phyloP scores from a whole-genome alignment of 2,329 filamentous ascomycete species.

The Aspergillaceae sp. region DNA sequence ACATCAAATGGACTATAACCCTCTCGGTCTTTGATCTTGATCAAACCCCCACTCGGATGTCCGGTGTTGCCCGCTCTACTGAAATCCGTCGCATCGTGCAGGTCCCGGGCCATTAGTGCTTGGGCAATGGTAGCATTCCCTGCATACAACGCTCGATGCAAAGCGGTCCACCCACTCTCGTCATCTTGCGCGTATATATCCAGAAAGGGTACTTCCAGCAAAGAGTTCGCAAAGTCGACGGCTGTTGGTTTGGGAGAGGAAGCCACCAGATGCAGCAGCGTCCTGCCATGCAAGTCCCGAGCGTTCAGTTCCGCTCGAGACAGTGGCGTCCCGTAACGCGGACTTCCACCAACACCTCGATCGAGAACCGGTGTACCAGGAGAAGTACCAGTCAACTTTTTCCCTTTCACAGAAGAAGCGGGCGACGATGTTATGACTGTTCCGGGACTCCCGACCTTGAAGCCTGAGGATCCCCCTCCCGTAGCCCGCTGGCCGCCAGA shows the following conservation, averaged over 20 bases:
- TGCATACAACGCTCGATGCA: constrained; percentile 83
- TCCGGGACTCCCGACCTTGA: constrained; percentile 24
- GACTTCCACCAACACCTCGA: constrained; percentile 10
- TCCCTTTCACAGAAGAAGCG: constrained; percentile 38
- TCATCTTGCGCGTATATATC: constrained; percentile 81
- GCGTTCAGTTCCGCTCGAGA: constrained; percentile 68
- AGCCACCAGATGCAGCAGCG: constrained; percentile 73
- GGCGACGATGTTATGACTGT: constrained; percentile 23
- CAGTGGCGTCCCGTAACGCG: constrained; percentile 27
- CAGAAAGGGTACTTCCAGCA: constrained; percentile 72
- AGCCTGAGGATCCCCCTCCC: constrained; percentile 13
- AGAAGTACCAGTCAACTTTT: constrained; percentile 35
- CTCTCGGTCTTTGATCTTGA: constrained; percentile 93
- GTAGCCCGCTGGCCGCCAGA: constrained; percentile 23
- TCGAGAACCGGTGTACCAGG: constrained; percentile 43
- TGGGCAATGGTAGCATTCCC: constrained; percentile 83
- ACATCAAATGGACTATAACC: constrained; percentile 91
- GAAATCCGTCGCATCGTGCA: constrained; percentile 55
- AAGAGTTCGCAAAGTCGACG: constrained; percentile 63
- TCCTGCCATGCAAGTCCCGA: constrained; percentile 72
- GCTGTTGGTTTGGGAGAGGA: constrained; percentile 65
- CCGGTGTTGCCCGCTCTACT: constrained; percentile 47
- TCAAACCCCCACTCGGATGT: constrained; percentile 62
- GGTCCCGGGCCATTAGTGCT: constrained; percentile 69
- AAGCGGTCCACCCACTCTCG: constrained; percentile 91